phyloP scores from a whole-genome alignment of 768 basidiomycete species.

The Phylloporus arenicola region DNA sequence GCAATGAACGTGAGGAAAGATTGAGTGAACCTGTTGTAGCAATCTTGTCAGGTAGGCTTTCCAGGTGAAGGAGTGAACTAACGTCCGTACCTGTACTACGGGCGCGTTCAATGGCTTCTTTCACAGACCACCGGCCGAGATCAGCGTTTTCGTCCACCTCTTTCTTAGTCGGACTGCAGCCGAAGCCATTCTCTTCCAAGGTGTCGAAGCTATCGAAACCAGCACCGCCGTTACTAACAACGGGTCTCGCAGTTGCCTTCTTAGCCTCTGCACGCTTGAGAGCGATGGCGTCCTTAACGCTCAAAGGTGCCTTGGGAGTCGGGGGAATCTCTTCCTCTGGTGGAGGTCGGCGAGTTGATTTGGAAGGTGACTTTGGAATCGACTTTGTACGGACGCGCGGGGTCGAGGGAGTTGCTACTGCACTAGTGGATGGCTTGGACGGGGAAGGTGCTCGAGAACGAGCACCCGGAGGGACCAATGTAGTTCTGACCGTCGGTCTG shows the following conservation, averaged over 20 bases:
- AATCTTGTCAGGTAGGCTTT: constrained; percentile 45
- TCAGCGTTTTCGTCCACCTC: constrained; percentile 46
- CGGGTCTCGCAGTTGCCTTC: constrained; percentile 39
- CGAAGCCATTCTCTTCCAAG: constrained; percentile 47
- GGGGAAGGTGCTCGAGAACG: constrained; percentile 30
- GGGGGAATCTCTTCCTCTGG: constrained; percentile 18
- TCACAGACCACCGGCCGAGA: constrained; percentile 57
- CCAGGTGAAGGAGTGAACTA: constrained; percentile 29
- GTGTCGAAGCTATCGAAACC: constrained; percentile 35
- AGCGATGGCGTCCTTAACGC: constrained; percentile 74
- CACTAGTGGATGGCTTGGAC: constrained; percentile 26
- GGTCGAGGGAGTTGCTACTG: constrained; percentile 21
- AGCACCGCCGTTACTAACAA: constrained; percentile 14
- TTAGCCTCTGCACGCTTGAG: constrained; percentile 74
- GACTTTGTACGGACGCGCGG: constrained; percentile 36
- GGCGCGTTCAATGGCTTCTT: constrained; percentile 73
- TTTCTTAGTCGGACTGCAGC: constrained; percentile 17
- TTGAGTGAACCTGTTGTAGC: constrained; percentile 61
- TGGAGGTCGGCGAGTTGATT: constrained; percentile 20
- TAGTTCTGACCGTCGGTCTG: constrained; percentile 27
- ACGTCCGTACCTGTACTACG: constrained; percentile 62
- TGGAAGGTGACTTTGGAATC: constrained; percentile 32
- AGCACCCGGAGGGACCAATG: constrained; percentile 24
- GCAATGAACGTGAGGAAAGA: constrained; percentile 65
- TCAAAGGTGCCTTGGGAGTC: constrained; percentile 35